Evolutionary conservation across 2,329 filamentous ascomycete species (phyloP).

Genomic region (Penicillium sp.): DNA sequence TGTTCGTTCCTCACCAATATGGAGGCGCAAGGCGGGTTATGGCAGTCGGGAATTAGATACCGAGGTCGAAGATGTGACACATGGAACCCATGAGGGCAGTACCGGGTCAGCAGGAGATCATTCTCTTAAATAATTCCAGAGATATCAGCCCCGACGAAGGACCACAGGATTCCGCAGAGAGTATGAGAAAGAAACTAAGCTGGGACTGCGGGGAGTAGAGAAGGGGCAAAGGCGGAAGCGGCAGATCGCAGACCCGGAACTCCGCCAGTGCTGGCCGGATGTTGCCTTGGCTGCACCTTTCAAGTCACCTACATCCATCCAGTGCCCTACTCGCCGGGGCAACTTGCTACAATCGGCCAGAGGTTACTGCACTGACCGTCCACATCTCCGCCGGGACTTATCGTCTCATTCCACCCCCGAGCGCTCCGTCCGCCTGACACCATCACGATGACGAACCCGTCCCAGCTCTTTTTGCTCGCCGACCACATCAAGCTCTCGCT

Average conservation of each 20-base stretch:
- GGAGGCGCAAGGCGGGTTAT: conserved; percentile 13
- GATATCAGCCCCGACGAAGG: no score
- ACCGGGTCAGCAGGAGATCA: conserved; percentile 13
- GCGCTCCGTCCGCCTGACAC: conserved; percentile 9
- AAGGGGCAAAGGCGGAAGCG: conserved; percentile 22
- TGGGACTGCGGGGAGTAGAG: conserved; percentile 15
- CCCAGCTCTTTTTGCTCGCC: conserved; percentile 84
- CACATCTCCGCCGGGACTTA: conserved; percentile 2
- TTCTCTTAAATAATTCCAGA: no score
- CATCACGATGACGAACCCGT: conserved; percentile 53
- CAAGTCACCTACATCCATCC: conserved; percentile 14
- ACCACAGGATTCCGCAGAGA: conserved; percentile 1
- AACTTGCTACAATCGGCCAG: no score
- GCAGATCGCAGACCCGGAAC: conserved; percentile 19
- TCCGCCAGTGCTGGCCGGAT: not conserved
- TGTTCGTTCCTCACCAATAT: conserved; percentile 1
- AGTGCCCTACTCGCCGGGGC: no score
- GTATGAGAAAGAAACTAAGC: conserved; percentile 10
- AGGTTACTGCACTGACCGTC: no score
- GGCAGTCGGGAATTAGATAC: conserved; percentile 17
- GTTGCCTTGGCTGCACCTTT: conserved; percentile 15
- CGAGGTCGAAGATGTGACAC: conserved; percentile 14
- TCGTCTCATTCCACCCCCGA: conserved; percentile 1
- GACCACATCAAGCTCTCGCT: conserved; percentile 97
- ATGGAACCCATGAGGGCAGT: conserved; percentile 23